Evolutionary conservation across 2,329 filamentous ascomycete species (phyloP).

Genomic region (Ophiocordyceps robertsii): DNA sequence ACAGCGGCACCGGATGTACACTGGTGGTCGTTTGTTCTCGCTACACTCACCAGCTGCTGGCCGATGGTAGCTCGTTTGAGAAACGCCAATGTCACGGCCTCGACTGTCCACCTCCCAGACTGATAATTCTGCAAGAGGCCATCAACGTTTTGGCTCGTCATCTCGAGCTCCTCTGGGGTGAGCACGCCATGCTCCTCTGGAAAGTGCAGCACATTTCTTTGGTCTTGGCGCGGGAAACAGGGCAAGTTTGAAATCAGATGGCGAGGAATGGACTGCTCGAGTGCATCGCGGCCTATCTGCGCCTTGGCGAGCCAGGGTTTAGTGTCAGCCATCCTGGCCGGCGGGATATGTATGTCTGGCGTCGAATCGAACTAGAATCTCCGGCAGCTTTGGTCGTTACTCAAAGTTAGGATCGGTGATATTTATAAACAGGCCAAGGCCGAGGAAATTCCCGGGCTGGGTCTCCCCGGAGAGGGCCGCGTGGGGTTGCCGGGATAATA

Average conservation of each 20-base stretch:
- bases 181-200: neutral
- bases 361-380: neutral
- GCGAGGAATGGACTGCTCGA: neutral
- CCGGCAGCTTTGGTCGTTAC: too few species aligned
- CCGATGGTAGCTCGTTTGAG: neutral
- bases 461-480: too few species aligned
- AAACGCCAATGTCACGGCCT: neutral
- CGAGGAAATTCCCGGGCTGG: too few species aligned
- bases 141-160: neutral
- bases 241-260: neutral
- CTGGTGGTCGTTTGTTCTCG: neutral
- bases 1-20: neutral
- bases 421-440: too few species aligned
- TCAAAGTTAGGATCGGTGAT: too few species aligned
- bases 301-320: neutral
- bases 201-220: neutral
- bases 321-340: neutral
- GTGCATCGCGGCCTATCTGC: neutral
- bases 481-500: too few species aligned
- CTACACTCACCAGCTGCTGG: neutral
- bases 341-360: neutral
- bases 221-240: neutral
- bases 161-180: neutral
- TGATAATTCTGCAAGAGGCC: neutral
- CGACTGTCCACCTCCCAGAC: neutral